Base-by-base conservation (phyloP, 176 grass and related monocot species). In the Carex myosuroides region DNA sequence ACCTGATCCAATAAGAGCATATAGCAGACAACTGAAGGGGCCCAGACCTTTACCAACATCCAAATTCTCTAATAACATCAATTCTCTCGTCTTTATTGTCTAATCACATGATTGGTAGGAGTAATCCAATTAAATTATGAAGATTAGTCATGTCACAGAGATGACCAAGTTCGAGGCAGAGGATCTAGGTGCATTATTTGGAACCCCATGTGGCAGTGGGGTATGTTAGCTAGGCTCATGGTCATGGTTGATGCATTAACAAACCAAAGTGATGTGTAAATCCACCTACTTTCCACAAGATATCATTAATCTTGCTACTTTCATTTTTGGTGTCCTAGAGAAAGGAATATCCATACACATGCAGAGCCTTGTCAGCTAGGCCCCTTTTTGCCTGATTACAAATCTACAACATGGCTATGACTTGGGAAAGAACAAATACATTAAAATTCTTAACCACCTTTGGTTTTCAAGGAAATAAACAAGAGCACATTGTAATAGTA, bases 181-280 rank as follows among this genome's bases (percentile, higher is more conserved):
- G 70, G 42, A 72, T 72, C 3, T 46, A 46, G 6, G 66, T 69
- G 42, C 44, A 55, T 29, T 30, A 16, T 76, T 14, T 30, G 44
- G 20, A 54, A 24, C 0, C 8, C 21, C 44, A 76, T 76, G 72
- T 76, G 72, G 22, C 72, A 76, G 46, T 55, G 13, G 71, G 72
- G 8, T 5, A 48, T 29, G 20, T 55, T 52, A 48, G 8, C 46
- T 48, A 76, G 48, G 21, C 83, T 84, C 64, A 72, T 75, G 44
- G 44, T 48, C 44, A 48, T 48, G 33, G 81, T 14, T 79, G 86
- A 91, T 85, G 84, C 69, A 83, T 78, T 88, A 59, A 79, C 68
- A 85, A 62, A 65, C 16, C 44, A 62, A 86, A 84, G 72, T 87
- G 82, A 86, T 59, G 86, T 87, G 91, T 87, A 87, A 93, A 88